Percentiles rank a stretch among this genome's conserved stretches.
phyloP scores from a whole-genome alignment of 257 asterid genomes.

The Echites panduratus region DNA sequence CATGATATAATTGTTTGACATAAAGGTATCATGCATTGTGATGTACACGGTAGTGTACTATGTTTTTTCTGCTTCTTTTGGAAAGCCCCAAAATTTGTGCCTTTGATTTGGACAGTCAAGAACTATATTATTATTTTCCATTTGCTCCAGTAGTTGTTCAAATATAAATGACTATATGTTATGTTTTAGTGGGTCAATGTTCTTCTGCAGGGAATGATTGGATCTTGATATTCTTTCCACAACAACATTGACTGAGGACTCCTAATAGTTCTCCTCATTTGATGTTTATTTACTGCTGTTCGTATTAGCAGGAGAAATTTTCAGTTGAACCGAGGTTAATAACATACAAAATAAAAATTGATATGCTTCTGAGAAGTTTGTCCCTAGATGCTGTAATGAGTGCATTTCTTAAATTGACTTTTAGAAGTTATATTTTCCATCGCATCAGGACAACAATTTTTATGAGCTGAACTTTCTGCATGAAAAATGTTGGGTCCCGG shows the following conservation, averaged over 20 bases:
- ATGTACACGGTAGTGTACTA: neutral
- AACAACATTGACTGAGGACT: too few species aligned
- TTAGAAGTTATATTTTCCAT: neutral
- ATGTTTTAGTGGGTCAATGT: neutral
- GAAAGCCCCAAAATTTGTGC: neutral
- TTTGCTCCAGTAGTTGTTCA: neutral
- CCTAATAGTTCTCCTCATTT: neutral
- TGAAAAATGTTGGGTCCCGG: neutral
- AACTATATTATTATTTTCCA: neutral
- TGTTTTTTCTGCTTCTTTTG: neutral
- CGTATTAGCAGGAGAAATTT: neutral
- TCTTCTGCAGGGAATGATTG: neutral
- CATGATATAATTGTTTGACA: neutral
- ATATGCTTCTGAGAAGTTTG: neutral
- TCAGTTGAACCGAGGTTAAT: neutral
- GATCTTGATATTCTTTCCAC: neutral
- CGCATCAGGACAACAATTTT: neutral
- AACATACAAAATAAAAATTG: too few species aligned
- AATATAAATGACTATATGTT: neutral
- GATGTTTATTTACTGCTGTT: neutral
- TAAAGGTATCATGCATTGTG: neutral
- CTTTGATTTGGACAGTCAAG: neutral
- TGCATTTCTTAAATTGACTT: neutral
- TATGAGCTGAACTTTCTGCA: neutral
- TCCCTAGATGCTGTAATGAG: too few species aligned